Base-by-base conservation (phyloP, 2,329 filamentous ascomycete species). In the Trichoderma guizhouense region DNA sequence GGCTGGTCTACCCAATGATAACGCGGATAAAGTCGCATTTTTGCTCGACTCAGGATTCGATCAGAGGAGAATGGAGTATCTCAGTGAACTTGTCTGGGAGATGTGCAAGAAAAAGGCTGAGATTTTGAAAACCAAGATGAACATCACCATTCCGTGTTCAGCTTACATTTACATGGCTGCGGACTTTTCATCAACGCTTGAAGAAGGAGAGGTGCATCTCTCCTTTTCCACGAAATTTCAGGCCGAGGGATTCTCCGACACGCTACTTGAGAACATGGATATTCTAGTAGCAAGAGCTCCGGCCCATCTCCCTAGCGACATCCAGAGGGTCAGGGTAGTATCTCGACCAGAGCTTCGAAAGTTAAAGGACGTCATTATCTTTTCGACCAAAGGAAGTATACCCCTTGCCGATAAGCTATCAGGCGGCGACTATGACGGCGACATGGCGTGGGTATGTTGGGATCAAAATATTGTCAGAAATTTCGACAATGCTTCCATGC, bases 341-440 rank as follows among this genome's bases (percentile, higher is more conserved):
- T 88, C 86, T 72, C 85, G 83, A n/a, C 84, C 86, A 0, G 85
- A 90, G 55, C 82, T 95, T 0, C 87, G 90, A 3, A 87, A 88
- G 3, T 80, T 97, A 0, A 92, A 92, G 73, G 92, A 98, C 75
- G 90, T 97, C 1, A 85, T 96, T 15, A 86, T 98, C 0, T 98
- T 98, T 75, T 85, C 93, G 0, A 84, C 84, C 0, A 87, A 86
- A 72, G 92, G 92, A 0, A 78, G 85, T 30, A 82, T 81, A 0
- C 88, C 92, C 0, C 84, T 94, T 0, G 93, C 92, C 0, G 87
- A 89, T 9, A 90, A 91, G 76, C 83, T 95, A 0, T 93, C 92
- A 1, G 93, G 93, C 0, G 93, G 93, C 0, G 93, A 95, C 76
- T 95, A 94, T 73, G 93, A 95, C 74, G 93, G 93, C 0, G 93